Percentiles rank a stretch among this genome's conserved stretches.
Evolutionary conservation across 2,329 filamentous ascomycete genomes (phyloP).

Genomic region (Monosporascus sp.): DNA sequence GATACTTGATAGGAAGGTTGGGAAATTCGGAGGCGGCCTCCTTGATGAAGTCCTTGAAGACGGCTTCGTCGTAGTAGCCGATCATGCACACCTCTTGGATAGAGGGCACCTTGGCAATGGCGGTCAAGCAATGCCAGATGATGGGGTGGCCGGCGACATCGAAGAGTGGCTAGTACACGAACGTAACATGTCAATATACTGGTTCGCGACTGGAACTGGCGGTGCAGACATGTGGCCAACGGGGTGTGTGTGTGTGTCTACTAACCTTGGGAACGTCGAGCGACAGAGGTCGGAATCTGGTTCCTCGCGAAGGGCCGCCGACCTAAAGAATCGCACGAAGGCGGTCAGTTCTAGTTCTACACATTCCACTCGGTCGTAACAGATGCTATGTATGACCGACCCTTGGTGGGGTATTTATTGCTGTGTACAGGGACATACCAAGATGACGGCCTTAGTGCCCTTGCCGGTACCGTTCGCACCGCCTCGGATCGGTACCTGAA

Average conservation of each 20-base stretch:
- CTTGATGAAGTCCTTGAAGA: conserved; percentile 98
- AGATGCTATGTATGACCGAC: conserved; percentile 1
- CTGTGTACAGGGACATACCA: conserved; percentile 52
- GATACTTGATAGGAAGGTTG: conserved; percentile 85
- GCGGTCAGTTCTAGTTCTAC: conserved; percentile 12
- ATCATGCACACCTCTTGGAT: conserved; percentile 96
- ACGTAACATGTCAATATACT: no score
- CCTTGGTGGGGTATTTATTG: conserved; percentile 11
- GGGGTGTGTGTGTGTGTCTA: conserved; percentile 7
- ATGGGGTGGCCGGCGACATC: conserved; percentile 98
- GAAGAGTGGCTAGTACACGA: conserved; percentile 71
- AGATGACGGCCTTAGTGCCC: conserved; percentile 88
- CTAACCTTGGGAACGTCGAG: conserved; percentile 91
- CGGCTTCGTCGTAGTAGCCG: conserved; percentile 95
- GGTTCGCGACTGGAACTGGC: no score
- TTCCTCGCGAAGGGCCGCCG: conserved; percentile 91
- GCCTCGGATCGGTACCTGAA: conserved; percentile 51
- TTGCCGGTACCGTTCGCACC: conserved; percentile 47
- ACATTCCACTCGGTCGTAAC: conserved; percentile 1
- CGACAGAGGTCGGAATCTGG: conserved; percentile 88
- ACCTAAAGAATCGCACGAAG: conserved; percentile 54
- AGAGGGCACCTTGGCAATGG: conserved; percentile 82
- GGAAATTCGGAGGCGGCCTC: conserved; percentile 81
- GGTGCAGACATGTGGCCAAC: no score
- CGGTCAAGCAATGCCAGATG: conserved; percentile 94